phyloP scores from a whole-genome alignment of 805 yeast genomes.

The Sugiyamaella boreocaroliniensis region DNA sequence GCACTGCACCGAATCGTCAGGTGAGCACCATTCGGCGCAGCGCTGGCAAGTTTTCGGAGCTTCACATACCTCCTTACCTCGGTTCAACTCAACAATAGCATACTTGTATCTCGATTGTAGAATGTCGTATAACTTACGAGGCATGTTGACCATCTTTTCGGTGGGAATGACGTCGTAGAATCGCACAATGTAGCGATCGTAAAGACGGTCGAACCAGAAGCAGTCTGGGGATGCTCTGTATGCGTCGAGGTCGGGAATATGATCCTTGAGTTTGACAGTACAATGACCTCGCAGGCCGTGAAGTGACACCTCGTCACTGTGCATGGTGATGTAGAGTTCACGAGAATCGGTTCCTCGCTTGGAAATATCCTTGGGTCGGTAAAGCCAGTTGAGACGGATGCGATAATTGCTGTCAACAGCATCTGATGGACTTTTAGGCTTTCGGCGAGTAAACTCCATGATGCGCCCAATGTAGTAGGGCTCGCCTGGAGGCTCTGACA shows the following conservation, averaged over 20 bases:
- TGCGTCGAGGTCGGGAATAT: slow-evolving; percentile 51
- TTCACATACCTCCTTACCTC: slow-evolving; percentile 54
- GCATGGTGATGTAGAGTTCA: slow-evolving; percentile 74
- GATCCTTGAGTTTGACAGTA: slow-evolving; percentile 60
- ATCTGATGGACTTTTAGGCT: not conserved
- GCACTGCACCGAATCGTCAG: slow-evolving; percentile 68
- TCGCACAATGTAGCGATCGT: slow-evolving; percentile 77
- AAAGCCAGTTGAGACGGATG: slow-evolving; percentile 83
- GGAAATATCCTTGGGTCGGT: slow-evolving; percentile 79
- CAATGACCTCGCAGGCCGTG: slow-evolving; percentile 69
- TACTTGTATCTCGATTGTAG: slow-evolving; percentile 62
- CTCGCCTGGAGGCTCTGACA: slow-evolving; percentile 90
- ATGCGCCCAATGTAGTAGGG: slow-evolving; percentile 86
- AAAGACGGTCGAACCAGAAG: slow-evolving; percentile 80
- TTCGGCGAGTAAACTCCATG: slow-evolving; percentile 51
- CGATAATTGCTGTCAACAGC: slow-evolving; percentile 12
- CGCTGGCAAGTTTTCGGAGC: slow-evolving; percentile 64
- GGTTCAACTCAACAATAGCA: slow-evolving; percentile 66
- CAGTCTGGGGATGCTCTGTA: slow-evolving; percentile 55
- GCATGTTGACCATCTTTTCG: slow-evolving; percentile 46
- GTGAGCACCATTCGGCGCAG: slow-evolving; percentile 81
- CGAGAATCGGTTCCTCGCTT: slow-evolving; percentile 65
- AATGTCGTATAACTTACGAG: slow-evolving; percentile 53
- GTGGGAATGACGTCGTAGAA: slow-evolving; percentile 77
- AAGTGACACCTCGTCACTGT: slow-evolving; percentile 75